phyloP scores from a whole-genome alignment of 1,284 basidiomycete species.

The Rhodotorula sp. region DNA sequence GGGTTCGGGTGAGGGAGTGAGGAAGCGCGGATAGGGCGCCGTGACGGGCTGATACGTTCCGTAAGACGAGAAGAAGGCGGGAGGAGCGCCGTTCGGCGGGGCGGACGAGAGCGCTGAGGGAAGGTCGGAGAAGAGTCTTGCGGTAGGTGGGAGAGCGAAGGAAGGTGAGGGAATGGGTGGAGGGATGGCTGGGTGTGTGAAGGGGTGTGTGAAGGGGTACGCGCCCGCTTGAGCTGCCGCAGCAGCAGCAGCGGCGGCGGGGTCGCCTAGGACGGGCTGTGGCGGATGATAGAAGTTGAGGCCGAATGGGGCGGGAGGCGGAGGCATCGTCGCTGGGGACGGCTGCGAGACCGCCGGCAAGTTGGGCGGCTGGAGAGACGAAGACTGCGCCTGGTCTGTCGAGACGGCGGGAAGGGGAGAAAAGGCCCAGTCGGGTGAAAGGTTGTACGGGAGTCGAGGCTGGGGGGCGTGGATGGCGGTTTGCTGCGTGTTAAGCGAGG shows the following conservation, averaged over 20 bases:
- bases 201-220: not conserved
- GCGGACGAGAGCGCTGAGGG: slow-evolving; percentile 19
- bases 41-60: slow-evolving; percentile 37
- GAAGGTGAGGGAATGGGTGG: slow-evolving; percentile 6
- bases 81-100: slow-evolving; percentile 2
- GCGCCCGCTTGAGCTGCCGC: not conserved
- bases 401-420: slow-evolving; percentile 2
- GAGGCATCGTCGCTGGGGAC: not conserved
- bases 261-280: not conserved
- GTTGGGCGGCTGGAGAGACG: not conserved
- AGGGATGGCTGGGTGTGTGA: not conserved
- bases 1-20: slow-evolving; percentile 38
- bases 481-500: too few species aligned
- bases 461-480: slow-evolving; percentile 13
- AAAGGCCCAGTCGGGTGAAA: slow-evolving; percentile 21
- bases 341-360: not conserved
- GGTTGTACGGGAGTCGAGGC: slow-evolving; percentile 13
- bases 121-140: slow-evolving; percentile 29
- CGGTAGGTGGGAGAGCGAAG: slow-evolving; percentile 20
- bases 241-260: slow-evolving; percentile 1
- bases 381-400: not conserved
- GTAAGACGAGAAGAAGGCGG: slow-evolving; percentile 39
- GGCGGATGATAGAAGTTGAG: not conserved
- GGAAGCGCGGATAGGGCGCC: slow-evolving; percentile 36
- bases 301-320: not conserved